Evolutionary conservation across 495 filamentous ascomycete species (phyloP).

Genomic region (Hypoxylon fragiforme): DNA sequence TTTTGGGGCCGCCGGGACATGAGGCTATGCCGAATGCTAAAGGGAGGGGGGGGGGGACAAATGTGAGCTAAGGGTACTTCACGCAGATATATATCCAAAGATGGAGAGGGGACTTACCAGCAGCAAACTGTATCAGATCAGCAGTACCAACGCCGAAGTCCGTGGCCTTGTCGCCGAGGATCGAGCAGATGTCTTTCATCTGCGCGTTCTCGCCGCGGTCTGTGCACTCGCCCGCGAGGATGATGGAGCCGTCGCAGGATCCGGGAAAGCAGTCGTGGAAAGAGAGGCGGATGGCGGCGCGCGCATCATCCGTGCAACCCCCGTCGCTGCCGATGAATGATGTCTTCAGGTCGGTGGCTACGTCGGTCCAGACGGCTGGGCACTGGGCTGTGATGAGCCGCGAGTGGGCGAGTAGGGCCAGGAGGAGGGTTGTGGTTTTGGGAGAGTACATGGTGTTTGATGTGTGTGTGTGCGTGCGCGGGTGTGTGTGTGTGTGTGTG

Average conservation of each 20-base stretch:
- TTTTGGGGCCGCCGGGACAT: conserved; percentile 22
- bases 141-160: conserved; percentile 26
- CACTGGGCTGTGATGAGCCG: conserved; percentile 17
- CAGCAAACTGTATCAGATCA: conserved; percentile 32
- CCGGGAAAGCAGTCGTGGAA: conserved; percentile 36
- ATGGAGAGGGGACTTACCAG: conserved; percentile 19
- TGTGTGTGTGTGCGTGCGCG: no score
- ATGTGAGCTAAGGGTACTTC: no score
- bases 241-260: conserved; percentile 28
- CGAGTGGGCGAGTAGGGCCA: conserved; percentile 1
- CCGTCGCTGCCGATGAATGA: conserved; percentile 16
- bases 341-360: conserved; percentile 27
- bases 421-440: conserved; percentile 8
- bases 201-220: conserved; percentile 25
- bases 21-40: conserved; percentile 22
- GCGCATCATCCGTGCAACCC: conserved; percentile 28
- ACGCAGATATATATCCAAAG: no score
- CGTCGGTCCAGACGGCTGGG: conserved; percentile 29
- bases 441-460: conserved; percentile 8
- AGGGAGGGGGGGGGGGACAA: no score
- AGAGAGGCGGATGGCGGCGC: conserved; percentile 28
- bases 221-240: conserved; percentile 28
- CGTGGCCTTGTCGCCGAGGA: conserved; percentile 22
- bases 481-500: no score
- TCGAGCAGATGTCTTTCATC: conserved; percentile 22